These are phyloP conservation scores for Malus sylvestris DNA, from an alignment of 306 rosid species.

Conservation along the genomic window DNA sequence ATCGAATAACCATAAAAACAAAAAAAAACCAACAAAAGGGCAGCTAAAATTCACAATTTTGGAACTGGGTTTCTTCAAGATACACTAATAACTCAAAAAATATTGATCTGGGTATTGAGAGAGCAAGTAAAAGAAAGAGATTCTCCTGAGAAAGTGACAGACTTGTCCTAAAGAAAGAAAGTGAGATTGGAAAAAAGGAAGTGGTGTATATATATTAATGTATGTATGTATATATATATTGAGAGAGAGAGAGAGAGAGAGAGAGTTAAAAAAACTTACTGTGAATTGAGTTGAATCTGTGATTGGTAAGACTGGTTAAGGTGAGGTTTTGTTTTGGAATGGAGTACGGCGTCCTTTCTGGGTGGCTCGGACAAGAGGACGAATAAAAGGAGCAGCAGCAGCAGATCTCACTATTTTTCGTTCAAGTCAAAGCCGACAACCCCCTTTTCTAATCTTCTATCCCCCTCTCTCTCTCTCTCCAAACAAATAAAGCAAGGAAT, in stretches of 20 bases:
- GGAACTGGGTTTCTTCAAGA: constrained; percentile 16
- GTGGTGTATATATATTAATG: not conserved
- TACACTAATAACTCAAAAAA: not conserved
- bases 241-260: no score
- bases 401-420: constrained; percentile 37
- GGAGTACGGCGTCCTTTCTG: constrained; percentile 31
- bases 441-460: not conserved
- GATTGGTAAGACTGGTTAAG: not conserved
- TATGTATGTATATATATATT: not conserved
- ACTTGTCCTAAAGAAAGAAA: not conserved
- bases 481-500: not conserved
- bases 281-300: constrained; percentile 25
- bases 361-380: constrained; percentile 34
- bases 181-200: not conserved
- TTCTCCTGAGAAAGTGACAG: constrained; percentile 4
- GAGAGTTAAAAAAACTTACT: constrained; percentile 15
- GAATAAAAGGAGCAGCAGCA: constrained; percentile 27
- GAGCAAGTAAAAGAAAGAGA: not conserved
- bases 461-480: not conserved
- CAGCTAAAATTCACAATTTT: not conserved
- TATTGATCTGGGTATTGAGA: constrained; percentile 18
- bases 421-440: constrained; percentile 42
- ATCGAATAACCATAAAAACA: not conserved
- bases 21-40: not conserved
- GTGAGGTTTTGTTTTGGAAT: constrained; percentile 17